Evolutionary conservation across 2,329 filamentous ascomycete genomes (phyloP).

Genomic region (Cryphonectria carpinicola): DNA sequence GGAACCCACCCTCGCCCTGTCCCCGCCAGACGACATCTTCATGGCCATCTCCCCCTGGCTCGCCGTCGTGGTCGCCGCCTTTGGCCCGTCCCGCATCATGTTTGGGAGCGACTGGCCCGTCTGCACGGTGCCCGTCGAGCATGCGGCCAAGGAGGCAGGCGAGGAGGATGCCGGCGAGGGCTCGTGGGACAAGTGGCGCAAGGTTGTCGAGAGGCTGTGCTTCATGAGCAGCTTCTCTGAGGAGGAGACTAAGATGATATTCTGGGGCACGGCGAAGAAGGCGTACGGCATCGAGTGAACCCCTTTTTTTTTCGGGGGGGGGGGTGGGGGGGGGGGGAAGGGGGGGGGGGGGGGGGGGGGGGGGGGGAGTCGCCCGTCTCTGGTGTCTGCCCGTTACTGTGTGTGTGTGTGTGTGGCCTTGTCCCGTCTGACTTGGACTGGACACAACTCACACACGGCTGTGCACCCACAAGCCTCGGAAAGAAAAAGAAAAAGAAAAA

Average conservation of each 20-base stretch:
- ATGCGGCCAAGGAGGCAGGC: constrained; percentile 41
- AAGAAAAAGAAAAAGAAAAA: background rate
- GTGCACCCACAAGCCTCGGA: background rate
- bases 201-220: constrained; percentile 70
- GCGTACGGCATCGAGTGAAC: constrained; percentile 59
- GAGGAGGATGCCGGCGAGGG: constrained; percentile 49
- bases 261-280: constrained; percentile 71
- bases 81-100: constrained; percentile 76
- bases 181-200: constrained; percentile 78
- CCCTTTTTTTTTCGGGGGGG: no score
- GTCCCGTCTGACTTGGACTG: background rate
- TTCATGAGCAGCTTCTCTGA: constrained; percentile 63
- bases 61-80: constrained; percentile 70
- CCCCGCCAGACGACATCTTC: constrained; percentile 61
- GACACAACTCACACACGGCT: background rate
- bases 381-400: background rate
- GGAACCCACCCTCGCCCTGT: constrained; percentile 55
- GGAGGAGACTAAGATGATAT: constrained; percentile 68
- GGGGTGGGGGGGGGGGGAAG: no score
- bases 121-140: constrained; percentile 64
- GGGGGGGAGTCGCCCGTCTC: background rate
- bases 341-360: no score
- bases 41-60: constrained; percentile 71
- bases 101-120: constrained; percentile 96
- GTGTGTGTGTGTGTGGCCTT: background rate